Evolutionary conservation across 2,329 filamentous ascomycete species (phyloP), one percentile per base, ranked within the genome.

Genomic region (Penicillium sp.): DNA sequence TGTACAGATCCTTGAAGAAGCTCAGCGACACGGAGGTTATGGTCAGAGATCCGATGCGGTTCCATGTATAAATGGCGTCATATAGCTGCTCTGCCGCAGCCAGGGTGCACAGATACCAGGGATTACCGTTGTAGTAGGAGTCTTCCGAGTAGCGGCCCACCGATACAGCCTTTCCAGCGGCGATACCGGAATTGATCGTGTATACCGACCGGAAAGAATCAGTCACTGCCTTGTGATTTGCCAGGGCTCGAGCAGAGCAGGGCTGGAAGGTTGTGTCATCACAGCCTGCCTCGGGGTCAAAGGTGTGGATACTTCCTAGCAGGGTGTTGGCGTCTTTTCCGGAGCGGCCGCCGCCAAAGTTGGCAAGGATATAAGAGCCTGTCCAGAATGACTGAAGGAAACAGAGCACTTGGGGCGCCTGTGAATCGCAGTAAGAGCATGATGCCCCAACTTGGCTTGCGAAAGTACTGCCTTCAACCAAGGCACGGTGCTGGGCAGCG

Each of bases 61-160:
- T 79, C 88, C 88, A 93, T 46, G 88, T 84, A 60, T 87, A 86
- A 1, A 92, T 66, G 1, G 90, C 87, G 63, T 89, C 86, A 69
- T 92, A 93, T 3, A 95, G 81, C 67, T 89, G 87, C 72, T 94
- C 90, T 3, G 89, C 90, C 0, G 88, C 88, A 1, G 88, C 89
- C 29, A 91, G 79, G 1, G 88, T 93, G 63, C 82, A 82, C 11
- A 93, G 79, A 64, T 91, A 81, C 90, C 90, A 94, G 1, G 90
- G 90, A 70, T 94, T 92, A 1, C 89, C 89, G 56, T 84, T 84
- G 71, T 87, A 88, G 73, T 93, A 94, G 4, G 79, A 73, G 62
- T 95, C 89, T 69, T 90, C 87, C 0, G 84, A 73, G 67, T 90
- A 90, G 50, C 88, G 79, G 41, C 88, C 87, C 10, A 80, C 72